These are phyloP conservation scores for Colletotrichum noveboracense DNA, from an alignment of 2,329 filamentous ascomycete species.

Conservation along the genomic window DNA sequence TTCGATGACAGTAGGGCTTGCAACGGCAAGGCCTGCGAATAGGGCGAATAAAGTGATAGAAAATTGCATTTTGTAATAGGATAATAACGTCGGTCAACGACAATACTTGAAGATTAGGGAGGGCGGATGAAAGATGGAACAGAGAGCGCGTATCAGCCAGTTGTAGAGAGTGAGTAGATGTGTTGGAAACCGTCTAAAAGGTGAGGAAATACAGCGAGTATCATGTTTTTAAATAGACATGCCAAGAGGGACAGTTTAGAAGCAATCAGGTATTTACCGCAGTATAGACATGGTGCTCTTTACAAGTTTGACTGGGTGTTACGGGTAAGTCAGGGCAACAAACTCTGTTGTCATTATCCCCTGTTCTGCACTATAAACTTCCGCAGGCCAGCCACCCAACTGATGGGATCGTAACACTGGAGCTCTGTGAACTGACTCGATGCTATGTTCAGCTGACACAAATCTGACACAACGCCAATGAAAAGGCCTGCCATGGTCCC, in stretches of 20 bases:
- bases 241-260: not conserved
- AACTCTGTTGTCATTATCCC: not conserved
- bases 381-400: not conserved
- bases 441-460: not conserved
- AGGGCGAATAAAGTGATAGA: not conserved
- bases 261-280: not conserved
- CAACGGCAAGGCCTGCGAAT: not conserved
- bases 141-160: not conserved
- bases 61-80: not conserved
- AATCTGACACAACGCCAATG: not conserved
- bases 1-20: not conserved
- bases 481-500: not conserved
- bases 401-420: not conserved
- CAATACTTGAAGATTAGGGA: not conserved
- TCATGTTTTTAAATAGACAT: not conserved
- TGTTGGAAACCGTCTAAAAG: rapidly evolving
- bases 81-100: not conserved
- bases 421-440: not conserved
- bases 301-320: not conserved
- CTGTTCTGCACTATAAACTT: not conserved
- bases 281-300: not conserved
- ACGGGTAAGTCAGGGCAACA: rapidly evolving
- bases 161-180: not conserved
- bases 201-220: not conserved
- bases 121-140: not conserved